Evolutionary conservation across 2,329 filamentous ascomycete species (phyloP), one percentile per base, ranked within the genome.

Genomic region (Hypoxylon sp.): DNA sequence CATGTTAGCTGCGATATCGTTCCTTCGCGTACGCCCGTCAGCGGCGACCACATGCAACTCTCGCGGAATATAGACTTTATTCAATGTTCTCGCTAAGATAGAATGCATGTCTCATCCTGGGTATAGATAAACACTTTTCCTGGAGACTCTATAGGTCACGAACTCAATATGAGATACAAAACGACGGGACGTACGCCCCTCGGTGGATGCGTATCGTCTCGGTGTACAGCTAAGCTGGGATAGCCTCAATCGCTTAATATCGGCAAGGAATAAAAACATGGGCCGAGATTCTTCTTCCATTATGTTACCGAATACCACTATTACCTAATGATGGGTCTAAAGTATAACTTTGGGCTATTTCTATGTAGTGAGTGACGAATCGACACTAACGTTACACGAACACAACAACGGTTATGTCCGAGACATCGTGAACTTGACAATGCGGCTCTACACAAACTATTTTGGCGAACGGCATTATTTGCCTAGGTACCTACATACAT

Each of bases 381-480:
- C 3, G 22, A 9, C 17, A 22, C 39, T 11, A n/a, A 22, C 39
- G 22, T 44, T 10, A 22, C 35, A 37, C 35, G 9, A 24, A 37
- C 17, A 59, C 47, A 39, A 53, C 31, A 57, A 57, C 51, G 31
- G 46, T 26, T 4, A 19, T 29, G n/a, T 46, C 29, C 35, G 9
- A 61, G 35, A 66, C 14, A 19, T 42, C 9, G 42, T 48, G 35
- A 31, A 31, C 48, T 13, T 37, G 19, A 10, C 50, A 11, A 58
- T 62, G 63, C 58, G 63, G 63, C 63, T 66, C 63, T 62, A 29
- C 22, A 14, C 24, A 47, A 48, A 19, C 5, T 4, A 46, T 35
- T 24, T 47, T 51, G 22, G 26, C 24, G n/a, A 64, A 35, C 9
- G 10, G 8, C 5, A 26, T 26, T 48, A 13, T 31, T 29, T 17